phyloP scores from a whole-genome alignment of 495 filamentous ascomycete species.

The Terfezia boudieri region DNA sequence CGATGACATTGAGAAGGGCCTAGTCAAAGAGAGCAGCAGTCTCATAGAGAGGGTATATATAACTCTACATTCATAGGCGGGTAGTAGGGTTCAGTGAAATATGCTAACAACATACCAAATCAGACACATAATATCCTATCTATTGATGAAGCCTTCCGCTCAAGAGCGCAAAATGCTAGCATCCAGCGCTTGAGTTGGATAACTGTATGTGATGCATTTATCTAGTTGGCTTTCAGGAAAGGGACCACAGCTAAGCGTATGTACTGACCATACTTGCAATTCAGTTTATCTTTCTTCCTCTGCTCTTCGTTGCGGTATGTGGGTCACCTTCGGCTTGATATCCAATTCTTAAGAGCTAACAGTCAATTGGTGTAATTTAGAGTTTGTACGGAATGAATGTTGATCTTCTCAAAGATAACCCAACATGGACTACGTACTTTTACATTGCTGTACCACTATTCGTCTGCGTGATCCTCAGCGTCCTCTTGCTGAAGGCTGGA shows the following conservation, averaged over 20 bases:
- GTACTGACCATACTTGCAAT: not conserved
- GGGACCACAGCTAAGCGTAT: not conserved
- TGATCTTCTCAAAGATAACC: conserved; percentile 1
- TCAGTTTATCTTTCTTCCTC: conserved; percentile 13
- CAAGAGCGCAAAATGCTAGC: conserved; percentile 10
- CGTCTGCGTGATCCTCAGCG: not conserved
- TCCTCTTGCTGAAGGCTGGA: not conserved
- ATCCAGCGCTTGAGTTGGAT: conserved; percentile 14
- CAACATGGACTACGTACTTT: conserved; percentile 1
- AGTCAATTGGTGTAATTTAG: not conserved
- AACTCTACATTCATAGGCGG: too few species aligned
- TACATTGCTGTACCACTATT: conserved; percentile 1
- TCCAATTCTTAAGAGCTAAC: not conserved
- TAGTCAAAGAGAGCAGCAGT: too few species aligned
- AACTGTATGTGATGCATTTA: conserved; percentile 4
- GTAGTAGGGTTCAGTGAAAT: too few species aligned
- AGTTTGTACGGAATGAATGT: conserved; percentile 2
- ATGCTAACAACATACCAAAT: too few species aligned
- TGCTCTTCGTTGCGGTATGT: conserved; percentile 11
- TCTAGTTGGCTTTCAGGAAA: not conserved
- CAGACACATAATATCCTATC: conserved; percentile 12
- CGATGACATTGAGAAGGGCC: too few species aligned
- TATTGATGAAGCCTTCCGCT: conserved; percentile 13
- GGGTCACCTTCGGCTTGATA: not conserved
- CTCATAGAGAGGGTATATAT: too few species aligned